Percentiles rank a stretch among this genome's conserved stretches.
Evolutionary conservation across 1,284 basidiomycete species (phyloP).

Genomic region (Cystobasidium pallidum): DNA sequence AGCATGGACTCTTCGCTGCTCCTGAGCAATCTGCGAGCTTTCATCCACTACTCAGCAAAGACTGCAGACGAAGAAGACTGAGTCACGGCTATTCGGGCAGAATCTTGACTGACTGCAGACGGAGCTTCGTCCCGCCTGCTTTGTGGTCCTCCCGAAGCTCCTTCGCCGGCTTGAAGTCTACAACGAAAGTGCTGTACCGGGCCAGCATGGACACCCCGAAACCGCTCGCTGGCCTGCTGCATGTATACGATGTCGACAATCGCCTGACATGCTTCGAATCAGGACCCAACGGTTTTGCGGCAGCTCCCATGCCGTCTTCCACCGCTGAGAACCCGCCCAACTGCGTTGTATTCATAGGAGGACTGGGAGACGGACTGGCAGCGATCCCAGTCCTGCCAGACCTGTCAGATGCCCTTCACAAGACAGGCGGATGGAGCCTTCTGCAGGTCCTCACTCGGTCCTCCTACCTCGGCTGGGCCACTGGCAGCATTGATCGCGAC

Average conservation of each 20-base stretch:
- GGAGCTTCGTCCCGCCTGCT: no score
- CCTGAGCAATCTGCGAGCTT: no score
- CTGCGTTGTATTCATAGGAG: conserved; percentile 35
- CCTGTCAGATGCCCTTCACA: conserved; percentile 24
- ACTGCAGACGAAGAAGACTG: no score
- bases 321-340: conserved; percentile 7
- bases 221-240: conserved; percentile 15
- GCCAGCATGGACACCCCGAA: not conserved
- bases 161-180: no score
- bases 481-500: conserved; percentile 37
- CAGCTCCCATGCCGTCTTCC: not conserved
- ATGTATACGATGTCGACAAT: conserved; percentile 23
- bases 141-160: not conserved
- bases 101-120: no score
- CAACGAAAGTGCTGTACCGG: not conserved
- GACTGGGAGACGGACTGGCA: conserved; percentile 38
- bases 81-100: no score
- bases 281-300: not conserved
- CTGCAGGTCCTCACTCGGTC: conserved; percentile 38
- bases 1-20: no score
- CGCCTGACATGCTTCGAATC: conserved; percentile 41
- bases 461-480: conserved; percentile 33
- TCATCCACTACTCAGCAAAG: no score
- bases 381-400: conserved; percentile 26
- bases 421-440: conserved; percentile 21